Evolutionary conservation across 352 stramenopile species (phyloP).

Genomic region (Phytopythium boreale): DNA sequence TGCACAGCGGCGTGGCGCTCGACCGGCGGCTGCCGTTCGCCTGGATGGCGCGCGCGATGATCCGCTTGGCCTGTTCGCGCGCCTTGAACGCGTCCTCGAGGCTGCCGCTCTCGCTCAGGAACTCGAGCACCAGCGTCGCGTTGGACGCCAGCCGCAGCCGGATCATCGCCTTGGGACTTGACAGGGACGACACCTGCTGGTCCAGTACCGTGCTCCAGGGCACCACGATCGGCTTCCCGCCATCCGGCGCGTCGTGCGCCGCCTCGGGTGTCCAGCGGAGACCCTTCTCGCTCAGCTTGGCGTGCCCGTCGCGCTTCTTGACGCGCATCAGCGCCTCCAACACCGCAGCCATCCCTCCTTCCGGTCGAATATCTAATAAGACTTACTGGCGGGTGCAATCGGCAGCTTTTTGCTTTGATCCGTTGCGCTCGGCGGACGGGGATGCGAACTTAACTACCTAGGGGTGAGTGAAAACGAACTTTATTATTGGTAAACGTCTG

Average conservation of each 20-base stretch:
- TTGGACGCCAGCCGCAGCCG: slow-evolving; percentile 65
- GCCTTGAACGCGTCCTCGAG: slow-evolving; percentile 67
- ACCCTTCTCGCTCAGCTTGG: slow-evolving; percentile 53
- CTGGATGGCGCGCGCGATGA: slow-evolving; percentile 53
- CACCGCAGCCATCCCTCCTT: slow-evolving; percentile 12
- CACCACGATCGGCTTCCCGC: slow-evolving; percentile 43
- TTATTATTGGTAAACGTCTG: background rate
- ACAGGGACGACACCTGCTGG: slow-evolving; percentile 77
- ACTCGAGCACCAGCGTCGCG: slow-evolving; percentile 71
- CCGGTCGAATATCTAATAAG: background rate
- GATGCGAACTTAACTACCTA: slow-evolving; percentile 2
- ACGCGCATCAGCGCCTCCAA: slow-evolving; percentile 63
- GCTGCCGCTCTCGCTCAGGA: slow-evolving; percentile 35
- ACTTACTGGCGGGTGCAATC: too few relatives aligned
- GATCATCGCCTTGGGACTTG: slow-evolving; percentile 79
- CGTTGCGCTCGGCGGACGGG: background rate
- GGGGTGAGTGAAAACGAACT: background rate
- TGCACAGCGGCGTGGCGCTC: slow-evolving; percentile 57
- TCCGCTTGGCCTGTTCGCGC: slow-evolving; percentile 67
- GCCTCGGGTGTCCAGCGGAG: slow-evolving; percentile 57
- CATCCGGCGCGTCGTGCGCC: slow-evolving; percentile 16
- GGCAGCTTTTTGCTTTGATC: background rate
- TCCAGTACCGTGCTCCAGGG: slow-evolving; percentile 69
- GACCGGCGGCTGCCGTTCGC: slow-evolving; percentile 36
- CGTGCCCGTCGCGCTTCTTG: slow-evolving; percentile 75